A percentile compares a stretch with the other conserved stretches of the same genome.
These are phyloP conservation scores for Euphrasia arctica DNA, from an alignment of 305 asterid genomes.

Conservation along the genomic window DNA sequence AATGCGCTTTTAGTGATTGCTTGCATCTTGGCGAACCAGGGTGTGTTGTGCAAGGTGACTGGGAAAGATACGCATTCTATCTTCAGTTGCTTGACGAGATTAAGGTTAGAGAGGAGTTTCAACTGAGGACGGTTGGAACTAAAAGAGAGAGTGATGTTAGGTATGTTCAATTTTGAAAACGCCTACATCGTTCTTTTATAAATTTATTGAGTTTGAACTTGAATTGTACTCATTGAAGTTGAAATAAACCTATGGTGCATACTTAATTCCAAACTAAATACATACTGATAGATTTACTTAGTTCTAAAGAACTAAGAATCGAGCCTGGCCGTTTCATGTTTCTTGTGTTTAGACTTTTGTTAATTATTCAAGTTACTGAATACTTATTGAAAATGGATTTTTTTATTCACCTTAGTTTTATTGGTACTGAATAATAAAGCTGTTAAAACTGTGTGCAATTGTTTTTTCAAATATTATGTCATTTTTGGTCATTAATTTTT, in stretches of 20 bases:
- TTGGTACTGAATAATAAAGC: neutral
- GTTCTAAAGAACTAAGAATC: neutral
- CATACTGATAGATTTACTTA: neutral
- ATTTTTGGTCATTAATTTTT: constrained; percentile 2
- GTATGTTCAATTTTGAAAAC: constrained; percentile 36
- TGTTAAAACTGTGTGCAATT: neutral
- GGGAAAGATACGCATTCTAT: constrained; percentile 92
- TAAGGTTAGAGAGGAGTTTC: constrained; percentile 82
- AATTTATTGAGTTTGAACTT: constrained; percentile 1
- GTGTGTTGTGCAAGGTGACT: constrained; percentile 67
- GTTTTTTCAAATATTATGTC: neutral
- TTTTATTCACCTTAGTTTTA: neutral
- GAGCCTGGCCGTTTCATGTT: neutral
- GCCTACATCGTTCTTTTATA: neutral
- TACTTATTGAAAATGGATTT: too few relatives aligned
- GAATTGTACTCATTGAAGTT: neutral
- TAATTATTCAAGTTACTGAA: neutral
- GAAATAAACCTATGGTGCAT: constrained; percentile 5
- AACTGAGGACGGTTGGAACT: constrained; percentile 82
- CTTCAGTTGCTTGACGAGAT: constrained; percentile 91
- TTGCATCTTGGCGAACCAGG: constrained; percentile 92
- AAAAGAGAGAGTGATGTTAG: constrained; percentile 90
- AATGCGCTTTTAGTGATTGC: constrained; percentile 77
- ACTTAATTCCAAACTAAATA: neutral
- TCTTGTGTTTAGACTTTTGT: neutral